phyloP scores from a whole-genome alignment of 2,329 filamentous ascomycete genomes.

The Cladosporium sp. region DNA sequence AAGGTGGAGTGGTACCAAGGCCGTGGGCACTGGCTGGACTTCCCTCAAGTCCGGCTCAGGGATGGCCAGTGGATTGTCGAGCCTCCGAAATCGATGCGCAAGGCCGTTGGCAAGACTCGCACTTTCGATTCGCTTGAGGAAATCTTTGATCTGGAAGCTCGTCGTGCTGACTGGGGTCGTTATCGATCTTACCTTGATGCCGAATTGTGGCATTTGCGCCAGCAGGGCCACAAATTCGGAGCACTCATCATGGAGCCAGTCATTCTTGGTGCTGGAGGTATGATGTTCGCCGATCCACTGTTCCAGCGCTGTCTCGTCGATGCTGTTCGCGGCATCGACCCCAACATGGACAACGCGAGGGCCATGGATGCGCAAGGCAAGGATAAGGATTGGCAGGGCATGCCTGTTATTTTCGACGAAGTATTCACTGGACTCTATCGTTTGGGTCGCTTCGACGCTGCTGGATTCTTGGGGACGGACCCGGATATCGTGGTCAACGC shows the following conservation, averaged over 20 bases:
- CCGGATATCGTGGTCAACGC: conserved; percentile 78
- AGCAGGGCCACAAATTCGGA: conserved; percentile 61
- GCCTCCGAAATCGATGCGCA: conserved; percentile 40
- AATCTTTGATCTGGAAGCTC: conserved; percentile 36
- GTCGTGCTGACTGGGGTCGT: conserved; percentile 36
- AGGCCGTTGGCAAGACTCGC: conserved; percentile 16
- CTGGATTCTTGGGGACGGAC: conserved; percentile 63
- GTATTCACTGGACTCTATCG: conserved; percentile 85
- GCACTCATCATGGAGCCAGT: conserved; percentile 77
- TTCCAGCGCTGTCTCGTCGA: conserved; percentile 71
- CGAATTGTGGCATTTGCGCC: conserved; percentile 51
- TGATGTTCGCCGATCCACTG: conserved; percentile 78
- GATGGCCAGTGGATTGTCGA: conserved; percentile 64
- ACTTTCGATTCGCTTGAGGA: conserved; percentile 30
- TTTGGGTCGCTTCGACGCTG: conserved; percentile 66
- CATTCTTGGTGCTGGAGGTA: conserved; percentile 76
- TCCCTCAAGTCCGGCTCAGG: conserved; percentile 65
- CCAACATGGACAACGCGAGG: conserved; percentile 4
- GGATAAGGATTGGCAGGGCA: conserved; percentile 58
- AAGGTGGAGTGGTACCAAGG: conserved; percentile 84
- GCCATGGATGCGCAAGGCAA: conserved; percentile 12
- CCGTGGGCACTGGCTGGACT: conserved; percentile 75
- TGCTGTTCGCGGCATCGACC: conserved; percentile 51
- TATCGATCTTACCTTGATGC: conserved; percentile 60
- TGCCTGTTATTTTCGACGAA: conserved; percentile 79